A percentile compares a stretch with the other conserved stretches of the same genome.
Conservation (phyloP, 805 yeast genomes). For the Dipodascopsis uninucleata region DNA sequence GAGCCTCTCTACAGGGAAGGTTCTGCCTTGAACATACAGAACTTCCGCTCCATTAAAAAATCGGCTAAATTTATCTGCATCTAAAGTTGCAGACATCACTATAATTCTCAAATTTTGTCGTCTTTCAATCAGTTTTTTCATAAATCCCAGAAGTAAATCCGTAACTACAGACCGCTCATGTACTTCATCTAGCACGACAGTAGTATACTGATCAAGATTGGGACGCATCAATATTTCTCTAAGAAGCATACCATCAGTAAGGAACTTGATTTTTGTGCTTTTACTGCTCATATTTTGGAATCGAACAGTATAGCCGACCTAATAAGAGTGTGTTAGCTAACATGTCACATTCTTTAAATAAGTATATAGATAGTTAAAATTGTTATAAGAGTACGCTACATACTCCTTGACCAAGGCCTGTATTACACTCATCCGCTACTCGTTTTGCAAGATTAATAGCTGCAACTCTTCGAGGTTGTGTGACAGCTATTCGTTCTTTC, state of each 20-base stretch:
- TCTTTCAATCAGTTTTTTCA: conserved; percentile 56
- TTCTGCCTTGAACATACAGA: conserved; percentile 82
- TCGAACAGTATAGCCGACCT: conserved; percentile 84
- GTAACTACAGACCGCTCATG: conserved; percentile 94
- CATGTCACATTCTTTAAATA: no score
- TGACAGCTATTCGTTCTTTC: conserved; percentile 69
- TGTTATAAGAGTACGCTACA: background rate
- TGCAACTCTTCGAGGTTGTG: conserved; percentile 97
- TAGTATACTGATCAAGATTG: conserved; percentile 58
- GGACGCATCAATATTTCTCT: conserved; percentile 83
- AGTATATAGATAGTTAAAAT: background rate
- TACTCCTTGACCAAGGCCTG: conserved; percentile 65
- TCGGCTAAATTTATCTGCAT: conserved; percentile 76
- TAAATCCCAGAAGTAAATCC: conserved; percentile 82
- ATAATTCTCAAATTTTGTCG: conserved; percentile 62
- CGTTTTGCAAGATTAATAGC: conserved; percentile 91
- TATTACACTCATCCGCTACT: conserved; percentile 85
- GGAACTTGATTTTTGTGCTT: conserved; percentile 70
- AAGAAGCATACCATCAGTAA: conserved; percentile 96
- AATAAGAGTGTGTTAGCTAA: background rate
- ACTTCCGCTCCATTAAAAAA: conserved; percentile 80
- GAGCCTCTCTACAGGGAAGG: conserved; percentile 72
- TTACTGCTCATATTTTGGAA: conserved; percentile 67
- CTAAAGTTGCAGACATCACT: conserved; percentile 95
- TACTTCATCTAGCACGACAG: conserved; percentile 90